Percentiles rank a stretch among this genome's conserved stretches.
Conservation (phyloP, 2,329 filamentous ascomycete species). For the Sclerotinia glacialis region DNA sequence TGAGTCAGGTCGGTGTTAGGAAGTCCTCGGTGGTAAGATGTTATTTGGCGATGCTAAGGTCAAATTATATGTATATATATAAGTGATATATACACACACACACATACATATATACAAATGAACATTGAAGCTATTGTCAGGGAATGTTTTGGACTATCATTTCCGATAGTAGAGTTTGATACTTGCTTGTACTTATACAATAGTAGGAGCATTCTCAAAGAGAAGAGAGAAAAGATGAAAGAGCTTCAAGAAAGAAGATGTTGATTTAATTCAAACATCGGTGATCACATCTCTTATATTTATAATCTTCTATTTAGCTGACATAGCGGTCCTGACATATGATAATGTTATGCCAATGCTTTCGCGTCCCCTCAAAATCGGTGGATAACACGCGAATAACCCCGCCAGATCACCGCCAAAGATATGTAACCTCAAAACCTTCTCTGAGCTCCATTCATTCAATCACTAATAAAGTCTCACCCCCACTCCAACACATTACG, state of each 20-base stretch:
- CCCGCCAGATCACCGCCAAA: background rate
- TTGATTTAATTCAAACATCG: background rate
- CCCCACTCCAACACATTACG: constrained; percentile 1
- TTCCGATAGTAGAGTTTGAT: background rate
- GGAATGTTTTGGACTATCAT: background rate
- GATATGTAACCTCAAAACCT: background rate
- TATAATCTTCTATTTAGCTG: background rate
- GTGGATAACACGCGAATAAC: background rate
- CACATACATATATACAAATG: too few relatives aligned
- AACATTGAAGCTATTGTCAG: background rate
- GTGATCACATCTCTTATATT: background rate
- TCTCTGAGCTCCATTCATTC: background rate
- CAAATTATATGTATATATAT: too few relatives aligned
- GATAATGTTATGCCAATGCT: background rate
- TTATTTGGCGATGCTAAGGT: background rate
- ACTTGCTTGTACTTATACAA: background rate
- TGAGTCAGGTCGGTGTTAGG: background rate
- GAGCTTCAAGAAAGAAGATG: background rate
- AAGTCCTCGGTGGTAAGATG: background rate
- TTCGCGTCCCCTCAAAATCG: background rate
- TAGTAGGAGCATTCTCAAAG: constrained; percentile 4
- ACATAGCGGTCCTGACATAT: background rate
- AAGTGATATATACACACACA: too few relatives aligned
- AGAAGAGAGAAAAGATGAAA: background rate
- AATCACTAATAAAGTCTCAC: background rate